Base-by-base conservation (phyloP, 2,329 filamentous ascomycete genomes). In the Monosporascus sp. region DNA sequence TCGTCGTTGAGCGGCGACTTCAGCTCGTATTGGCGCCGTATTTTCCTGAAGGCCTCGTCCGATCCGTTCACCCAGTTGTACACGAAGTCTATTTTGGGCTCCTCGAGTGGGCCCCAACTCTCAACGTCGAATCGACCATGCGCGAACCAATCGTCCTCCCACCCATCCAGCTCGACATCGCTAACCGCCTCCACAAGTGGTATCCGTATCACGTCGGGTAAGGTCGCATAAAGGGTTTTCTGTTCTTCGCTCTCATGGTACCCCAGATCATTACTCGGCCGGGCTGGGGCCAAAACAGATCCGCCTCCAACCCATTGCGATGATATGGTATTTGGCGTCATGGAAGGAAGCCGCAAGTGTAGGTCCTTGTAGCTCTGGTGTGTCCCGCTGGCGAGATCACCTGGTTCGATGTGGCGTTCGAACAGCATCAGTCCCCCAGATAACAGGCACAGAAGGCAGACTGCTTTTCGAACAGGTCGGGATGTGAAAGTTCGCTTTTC, bases 41-140 rank as follows among this genome's bases (percentile, higher is more conserved):
- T 71, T 7, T 64, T 54, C 22, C 61, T 64, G 48, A 75, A 71
- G 16, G 69, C 67, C 24, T 60, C 54, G 16, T 76, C 72, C 2
- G 71, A 73, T 16, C 73, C 72, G 55, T 76, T 76, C 34, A 75
- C 71, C 73, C 73, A 73, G 62, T 71, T 72, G 53, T 73, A 74
- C 9, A 75, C 68, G 58, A 75, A 75, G 56, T 75, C 72, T 52
- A 75, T 73, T 50, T 70, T 73, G 14, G 73, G 67, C 54, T 75
- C 73, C 3, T 59, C 52, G 27, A 73, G 56, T 31, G 62, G 65
- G 3, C 67, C 68, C 40, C 64, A 56, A 48, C 57, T 64, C 16
- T 64, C 60, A 7, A 61, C 63, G 36, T 68, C 59, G 51, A 69
- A 72, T 14, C 61, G 56, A 6, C 66, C 72, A 1, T 68, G 62